Conservation (phyloP, 352 stramenopile genomes). For the Phytophthora melonis region DNA sequence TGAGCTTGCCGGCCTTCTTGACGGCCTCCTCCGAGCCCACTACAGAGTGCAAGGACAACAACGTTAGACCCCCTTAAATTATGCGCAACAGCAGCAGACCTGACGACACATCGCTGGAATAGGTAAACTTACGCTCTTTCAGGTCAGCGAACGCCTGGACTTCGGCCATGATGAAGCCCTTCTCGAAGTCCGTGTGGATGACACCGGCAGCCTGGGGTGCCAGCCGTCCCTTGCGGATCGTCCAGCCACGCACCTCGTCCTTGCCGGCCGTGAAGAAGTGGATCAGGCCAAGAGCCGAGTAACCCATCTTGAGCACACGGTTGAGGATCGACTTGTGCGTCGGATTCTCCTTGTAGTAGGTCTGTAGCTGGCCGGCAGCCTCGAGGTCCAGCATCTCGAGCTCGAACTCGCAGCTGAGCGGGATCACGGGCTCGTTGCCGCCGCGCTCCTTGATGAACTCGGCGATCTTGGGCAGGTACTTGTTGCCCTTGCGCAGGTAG, state of each 20-base stretch:
- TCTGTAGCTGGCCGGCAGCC: conserved; percentile 56
- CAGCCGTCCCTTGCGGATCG: conserved; percentile 97
- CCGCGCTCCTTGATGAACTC: conserved; percentile 97
- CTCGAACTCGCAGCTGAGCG: conserved; percentile 99
- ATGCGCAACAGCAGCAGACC: background rate
- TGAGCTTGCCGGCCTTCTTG: conserved; percentile 91
- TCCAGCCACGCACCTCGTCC: conserved; percentile 99
- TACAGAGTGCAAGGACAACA: conserved; percentile 30
- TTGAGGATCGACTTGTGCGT: conserved; percentile 94
- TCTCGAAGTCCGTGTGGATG: conserved; percentile 99
- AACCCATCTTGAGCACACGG: conserved; percentile 98
- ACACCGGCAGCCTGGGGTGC: conserved; percentile 98
- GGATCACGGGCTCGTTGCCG: conserved; percentile 96
- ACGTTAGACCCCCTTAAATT: conserved; percentile 14
- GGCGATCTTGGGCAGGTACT: conserved; percentile 97
- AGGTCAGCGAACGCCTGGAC: conserved; percentile 89
- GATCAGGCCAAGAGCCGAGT: conserved; percentile 98
- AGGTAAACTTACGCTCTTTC: conserved; percentile 84
- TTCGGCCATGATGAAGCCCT: conserved; percentile 99
- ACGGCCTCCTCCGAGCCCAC: conserved; percentile 88
- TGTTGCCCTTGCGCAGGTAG: conserved; percentile 99
- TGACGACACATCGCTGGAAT: background rate
- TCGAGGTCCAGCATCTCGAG: conserved; percentile 92
- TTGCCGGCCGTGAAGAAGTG: conserved; percentile 99
- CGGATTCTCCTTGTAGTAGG: conserved; percentile 86